Percentiles rank a stretch among this genome's conserved stretches.
phyloP scores from a whole-genome alignment of 2,329 filamentous ascomycete genomes.

The Fusarium redolens region DNA sequence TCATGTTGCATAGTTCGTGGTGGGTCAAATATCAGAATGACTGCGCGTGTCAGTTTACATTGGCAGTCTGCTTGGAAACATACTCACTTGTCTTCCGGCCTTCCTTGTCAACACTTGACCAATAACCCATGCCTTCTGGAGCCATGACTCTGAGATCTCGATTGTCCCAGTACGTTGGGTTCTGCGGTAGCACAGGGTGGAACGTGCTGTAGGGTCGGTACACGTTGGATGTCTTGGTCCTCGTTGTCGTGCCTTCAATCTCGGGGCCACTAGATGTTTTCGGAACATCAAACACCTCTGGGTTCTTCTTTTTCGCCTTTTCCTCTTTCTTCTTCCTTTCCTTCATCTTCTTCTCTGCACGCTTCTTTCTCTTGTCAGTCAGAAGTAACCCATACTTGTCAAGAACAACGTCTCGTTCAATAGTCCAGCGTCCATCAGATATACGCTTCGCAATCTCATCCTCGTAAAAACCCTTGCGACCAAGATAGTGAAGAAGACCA shows the following conservation, averaged over 20 bases:
- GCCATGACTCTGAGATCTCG: conserved; percentile 45
- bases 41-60: conserved; percentile 21
- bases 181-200: conserved; percentile 37
- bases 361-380: conserved; percentile 22
- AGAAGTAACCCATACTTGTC: conserved; percentile 11
- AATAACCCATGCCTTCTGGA: conserved; percentile 44
- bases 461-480: conserved; percentile 4
- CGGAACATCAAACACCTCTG: not conserved
- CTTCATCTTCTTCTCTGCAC: conserved; percentile 1
- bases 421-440: conserved; percentile 19
- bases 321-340: conserved; percentile 10
- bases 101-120: conserved; percentile 34
- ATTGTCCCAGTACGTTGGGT: conserved; percentile 40
- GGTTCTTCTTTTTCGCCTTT: not conserved
- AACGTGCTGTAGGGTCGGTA: conserved; percentile 47
- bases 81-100: conserved; percentile 35
- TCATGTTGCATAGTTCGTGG: conserved; percentile 38
- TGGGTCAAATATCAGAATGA: conserved; percentile 42
- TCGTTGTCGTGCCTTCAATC: conserved; percentile 14
- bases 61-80: not conserved
- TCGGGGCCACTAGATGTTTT: not conserved
- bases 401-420: conserved; percentile 17
- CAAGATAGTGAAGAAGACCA: conserved; percentile 18
- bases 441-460: conserved; percentile 20
- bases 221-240: conserved; percentile 42